Conservation (phyloP, 2,329 filamentous ascomycete species). For the Alternaria infectoria region DNA sequence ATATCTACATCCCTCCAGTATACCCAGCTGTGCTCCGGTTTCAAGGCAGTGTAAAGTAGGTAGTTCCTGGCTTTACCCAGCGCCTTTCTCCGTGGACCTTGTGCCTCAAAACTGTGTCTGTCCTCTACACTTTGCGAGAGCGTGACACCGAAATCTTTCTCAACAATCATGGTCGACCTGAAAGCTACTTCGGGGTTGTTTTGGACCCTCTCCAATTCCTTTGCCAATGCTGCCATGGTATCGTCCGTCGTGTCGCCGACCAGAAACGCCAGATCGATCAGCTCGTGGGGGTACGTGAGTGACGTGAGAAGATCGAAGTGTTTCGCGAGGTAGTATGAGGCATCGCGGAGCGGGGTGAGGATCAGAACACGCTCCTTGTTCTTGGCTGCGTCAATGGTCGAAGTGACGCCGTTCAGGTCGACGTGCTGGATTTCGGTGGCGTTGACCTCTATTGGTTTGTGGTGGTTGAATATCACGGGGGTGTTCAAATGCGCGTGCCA, state of each 20-base stretch:
- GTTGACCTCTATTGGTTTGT: conserved; percentile 85
- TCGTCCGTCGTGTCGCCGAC: conserved; percentile 92
- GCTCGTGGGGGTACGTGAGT: conserved; percentile 89
- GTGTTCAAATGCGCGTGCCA: conserved; percentile 91
- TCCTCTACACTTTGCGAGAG: conserved; percentile 81
- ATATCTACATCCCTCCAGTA: conserved; percentile 99
- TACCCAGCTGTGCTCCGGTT: conserved; percentile 96
- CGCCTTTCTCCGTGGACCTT: conserved; percentile 86
- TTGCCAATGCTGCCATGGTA: conserved; percentile 82
- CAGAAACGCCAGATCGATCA: conserved; percentile 94
- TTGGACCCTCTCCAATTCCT: conserved; percentile 88
- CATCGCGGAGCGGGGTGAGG: conserved; percentile 91
- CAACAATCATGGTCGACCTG: conserved; percentile 79
- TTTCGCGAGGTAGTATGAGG: conserved; percentile 78
- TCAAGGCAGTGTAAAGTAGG: conserved; percentile 80
- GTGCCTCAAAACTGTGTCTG: conserved; percentile 83
- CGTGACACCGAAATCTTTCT: conserved; percentile 86
- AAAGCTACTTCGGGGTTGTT: conserved; percentile 81
- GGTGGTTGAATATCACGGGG: conserved; percentile 95
- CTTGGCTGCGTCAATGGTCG: conserved; percentile 75
- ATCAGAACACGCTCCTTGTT: conserved; percentile 91
- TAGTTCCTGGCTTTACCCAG: conserved; percentile 94
- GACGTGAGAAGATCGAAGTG: conserved; percentile 93
- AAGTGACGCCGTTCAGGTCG: conserved; percentile 83
- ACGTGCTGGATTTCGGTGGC: conserved; percentile 77